Base-by-base conservation (phyloP, 495 filamentous ascomycete genomes). In the Penicillium manginii region DNA sequence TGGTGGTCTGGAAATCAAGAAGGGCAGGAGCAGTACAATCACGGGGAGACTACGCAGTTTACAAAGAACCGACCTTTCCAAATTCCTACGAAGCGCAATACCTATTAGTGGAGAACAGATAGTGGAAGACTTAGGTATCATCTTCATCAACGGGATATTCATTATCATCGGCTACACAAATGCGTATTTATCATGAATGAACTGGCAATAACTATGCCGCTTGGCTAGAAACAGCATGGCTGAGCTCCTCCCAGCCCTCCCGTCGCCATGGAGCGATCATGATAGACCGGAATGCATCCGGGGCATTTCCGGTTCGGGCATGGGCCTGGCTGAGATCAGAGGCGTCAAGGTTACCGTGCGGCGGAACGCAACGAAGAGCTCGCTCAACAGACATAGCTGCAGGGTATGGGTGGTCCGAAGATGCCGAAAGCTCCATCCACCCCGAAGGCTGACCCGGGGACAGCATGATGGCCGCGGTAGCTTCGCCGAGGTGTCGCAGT, bases 301-400 rank as follows among this genome's bases (percentile, higher is more conserved):
- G 80, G 12, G 84, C 76, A 51, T 80, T 84, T 21, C 88, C 86
- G 9, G 89, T 89, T 10, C 91, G 89, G 2, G 88, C 85, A 76
- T 90, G 91, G n/a, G 90, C 88, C 65, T 78, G 72, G 14, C 90
- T 86, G 51, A 98, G 74, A 55, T 89, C 88, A 19, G 80, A 81
- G 15, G 90, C 85, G 8, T 80, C 84, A 26, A 96, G 73, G 23
- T 83, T 77, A 2, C 91, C 88, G 43, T 77, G 61, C 4, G 92
- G 91, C 42, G 92, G 88, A 9, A 89, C 84, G 17, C 80, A 84
- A 62, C 86, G 87, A 19, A 83, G 52, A n/a, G 91, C 92, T 15
- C 91, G 88, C 63, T 87, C 81, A 58, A 96, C 72, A 45, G 91
- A 91, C 89, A 94, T 94, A 51, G 88, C 84, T 0, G 89, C 85